Evolutionary conservation across 2,329 filamentous ascomycete genomes (phyloP).

Genomic region (Curvularia sp.): DNA sequence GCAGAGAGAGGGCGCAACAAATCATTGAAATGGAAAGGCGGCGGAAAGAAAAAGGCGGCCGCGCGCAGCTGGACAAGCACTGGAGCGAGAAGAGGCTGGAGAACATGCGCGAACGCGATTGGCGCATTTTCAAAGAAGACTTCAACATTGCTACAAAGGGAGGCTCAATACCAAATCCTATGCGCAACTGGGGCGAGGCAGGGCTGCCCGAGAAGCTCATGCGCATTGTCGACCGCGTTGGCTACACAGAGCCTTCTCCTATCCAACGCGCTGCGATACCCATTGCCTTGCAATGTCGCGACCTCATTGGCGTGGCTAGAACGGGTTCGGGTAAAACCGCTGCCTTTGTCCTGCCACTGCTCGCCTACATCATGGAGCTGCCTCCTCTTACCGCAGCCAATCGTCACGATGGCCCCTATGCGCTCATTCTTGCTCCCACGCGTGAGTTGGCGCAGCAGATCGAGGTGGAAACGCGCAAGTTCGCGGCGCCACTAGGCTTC

Average conservation of each 20-base stretch:
- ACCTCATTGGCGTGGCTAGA: slow-evolving; percentile 97
- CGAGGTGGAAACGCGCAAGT: slow-evolving; percentile 90
- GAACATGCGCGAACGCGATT: slow-evolving; percentile 96
- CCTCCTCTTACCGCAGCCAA: slow-evolving; percentile 83
- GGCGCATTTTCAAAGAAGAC: slow-evolving; percentile 99
- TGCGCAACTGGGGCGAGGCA: slow-evolving; percentile 93
- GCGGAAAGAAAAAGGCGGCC: slow-evolving; percentile 73
- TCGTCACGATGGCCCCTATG: slow-evolving; percentile 94
- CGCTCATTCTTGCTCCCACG: slow-evolving; percentile 94
- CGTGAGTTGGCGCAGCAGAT: slow-evolving; percentile 98
- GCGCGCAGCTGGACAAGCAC: slow-evolving; percentile 84
- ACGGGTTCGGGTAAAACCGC: slow-evolving; percentile 99
- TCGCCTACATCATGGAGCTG: slow-evolving; percentile 93
- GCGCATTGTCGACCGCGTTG: slow-evolving; percentile 81
- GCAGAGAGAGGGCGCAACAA: slow-evolving; percentile 75
- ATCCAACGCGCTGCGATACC: slow-evolving; percentile 96
- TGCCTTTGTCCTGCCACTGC: slow-evolving; percentile 86
- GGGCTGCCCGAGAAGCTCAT: slow-evolving; percentile 77
- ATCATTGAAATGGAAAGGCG: slow-evolving; percentile 85
- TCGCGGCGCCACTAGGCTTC: slow-evolving; percentile 88
- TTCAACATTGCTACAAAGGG: slow-evolving; percentile 97
- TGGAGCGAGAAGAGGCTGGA: slow-evolving; percentile 93
- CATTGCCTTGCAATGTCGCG: slow-evolving; percentile 88
- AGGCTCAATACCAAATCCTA: slow-evolving; percentile 89
- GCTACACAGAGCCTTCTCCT: slow-evolving; percentile 89